Evolutionary conservation across 2,329 filamentous ascomycete species (phyloP), one percentile per base, ranked within the genome.

Genomic region (Chaetomiaceae sp.): DNA sequence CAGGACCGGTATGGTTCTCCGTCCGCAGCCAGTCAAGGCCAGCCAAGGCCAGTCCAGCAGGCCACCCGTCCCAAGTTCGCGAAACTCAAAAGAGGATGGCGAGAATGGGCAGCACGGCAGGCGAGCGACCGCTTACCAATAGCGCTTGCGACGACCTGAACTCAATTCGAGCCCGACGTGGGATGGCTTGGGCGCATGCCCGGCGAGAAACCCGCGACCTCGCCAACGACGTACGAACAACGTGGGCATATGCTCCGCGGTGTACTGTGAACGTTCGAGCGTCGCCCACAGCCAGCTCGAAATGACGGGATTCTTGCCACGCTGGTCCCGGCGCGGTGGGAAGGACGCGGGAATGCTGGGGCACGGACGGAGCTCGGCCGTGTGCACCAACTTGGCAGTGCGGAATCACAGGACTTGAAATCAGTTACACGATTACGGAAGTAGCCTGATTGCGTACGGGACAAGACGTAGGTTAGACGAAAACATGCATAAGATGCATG

Each of bases 1-100:
- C 56, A 54, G 48, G 52, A 50, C 43, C 14, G 52, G 56, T 42
- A 58, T 44, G 52, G 55, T 49, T n/a, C 42, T 45, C 49, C 41
- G 48, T n/a, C 45, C 40, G 36, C 17, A 19, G 24, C 8, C 17
- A 7, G 30, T 42, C 20, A 29, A 33, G 20, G 30, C 29, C 17
- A 30, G 22, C 6, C 33, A 18, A 26, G 43, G n/a, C 17, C 17
- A 14, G 27, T 42, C 35, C 11, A 30, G 42, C 34, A 41, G 43
- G 38, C 47, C 33, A 40, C 39, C 29, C 18, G 41, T 26, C 9
- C 33, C 42, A 33, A 29, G 24, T 26, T 47, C 38, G 41, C 18
- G 44, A 38, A 42, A 27, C 22, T 24, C 22, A 9, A 24, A 24
- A 24, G 22, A 5, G 22, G 9, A 24, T 15, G 45, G 36, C 20